Percentiles rank a stretch among this genome's conserved stretches.
Evolutionary conservation across 2,329 filamentous ascomycete genomes (phyloP).

Genomic region (Monilinia vaccinii-corymbosi): DNA sequence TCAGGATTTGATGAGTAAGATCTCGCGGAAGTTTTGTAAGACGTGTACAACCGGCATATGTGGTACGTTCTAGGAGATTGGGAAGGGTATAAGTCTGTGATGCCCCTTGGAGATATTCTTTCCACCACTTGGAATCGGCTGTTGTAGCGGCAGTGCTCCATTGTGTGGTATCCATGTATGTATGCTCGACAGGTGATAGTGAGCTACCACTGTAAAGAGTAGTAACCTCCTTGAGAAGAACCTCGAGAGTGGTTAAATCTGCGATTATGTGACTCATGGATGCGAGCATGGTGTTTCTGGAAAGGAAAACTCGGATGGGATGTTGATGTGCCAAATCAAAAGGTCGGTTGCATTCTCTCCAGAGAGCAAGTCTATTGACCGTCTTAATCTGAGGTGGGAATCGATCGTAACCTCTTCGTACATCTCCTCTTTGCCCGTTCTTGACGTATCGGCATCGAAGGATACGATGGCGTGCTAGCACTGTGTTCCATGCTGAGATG

Average conservation of each 20-base stretch:
- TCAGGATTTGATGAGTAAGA: not conserved
- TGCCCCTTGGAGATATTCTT: not conserved
- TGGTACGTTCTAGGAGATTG: not conserved
- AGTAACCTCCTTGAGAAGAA: slow-evolving; percentile 25
- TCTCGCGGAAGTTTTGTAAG: not conserved
- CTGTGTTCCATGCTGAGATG: slow-evolving; percentile 18
- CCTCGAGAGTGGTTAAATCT: slow-evolving; percentile 28
- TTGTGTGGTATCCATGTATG: slow-evolving; percentile 2
- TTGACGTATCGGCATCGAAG: slow-evolving; percentile 11
- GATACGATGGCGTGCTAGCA: slow-evolving; percentile 11
- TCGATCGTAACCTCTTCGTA: not conserved
- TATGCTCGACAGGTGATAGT: not conserved
- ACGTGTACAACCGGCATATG: not conserved
- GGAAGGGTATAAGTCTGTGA: not conserved
- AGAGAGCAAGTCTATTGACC: slow-evolving; percentile 9
- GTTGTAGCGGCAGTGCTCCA: not conserved
- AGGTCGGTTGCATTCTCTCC: slow-evolving; percentile 16
- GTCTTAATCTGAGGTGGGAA: slow-evolving; percentile 6
- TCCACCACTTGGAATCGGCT: not conserved
- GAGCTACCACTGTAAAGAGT: slow-evolving; percentile 16
- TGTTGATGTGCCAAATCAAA: slow-evolving; percentile 22
- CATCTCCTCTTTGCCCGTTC: not conserved
- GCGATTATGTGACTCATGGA: slow-evolving; percentile 29
- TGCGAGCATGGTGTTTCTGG: slow-evolving; percentile 20
- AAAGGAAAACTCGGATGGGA: slow-evolving; percentile 26